Percentiles rank a stretch among this genome's conserved stretches.
phyloP scores from a whole-genome alignment of 202 grass and related monocot genomes.

The Elaeis oleifera region DNA sequence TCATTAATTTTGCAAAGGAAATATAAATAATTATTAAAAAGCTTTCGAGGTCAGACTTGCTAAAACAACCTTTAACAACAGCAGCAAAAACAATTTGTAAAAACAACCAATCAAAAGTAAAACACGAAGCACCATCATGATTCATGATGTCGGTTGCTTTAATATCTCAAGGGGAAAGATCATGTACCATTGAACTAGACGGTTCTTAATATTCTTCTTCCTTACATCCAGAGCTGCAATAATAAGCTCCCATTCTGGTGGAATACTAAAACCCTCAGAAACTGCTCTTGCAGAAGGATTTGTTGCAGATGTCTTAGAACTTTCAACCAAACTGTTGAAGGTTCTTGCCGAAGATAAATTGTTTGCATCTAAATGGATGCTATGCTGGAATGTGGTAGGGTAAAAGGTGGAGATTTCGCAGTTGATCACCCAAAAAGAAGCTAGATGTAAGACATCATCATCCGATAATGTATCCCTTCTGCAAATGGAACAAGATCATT shows the following conservation, averaged over 20 bases:
- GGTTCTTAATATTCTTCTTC: constrained; percentile 54
- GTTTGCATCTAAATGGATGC: constrained; percentile 19
- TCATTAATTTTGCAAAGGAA: too few relatives aligned
- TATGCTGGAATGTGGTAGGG: constrained; percentile 41
- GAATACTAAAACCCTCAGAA: constrained; percentile 13
- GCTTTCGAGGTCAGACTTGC: too few relatives aligned
- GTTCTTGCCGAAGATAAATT: constrained; percentile 24
- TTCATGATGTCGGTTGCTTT: too few relatives aligned
- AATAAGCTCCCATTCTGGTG: constrained; percentile 56
- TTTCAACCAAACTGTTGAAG: constrained; percentile 6
- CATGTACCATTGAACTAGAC: constrained; percentile 62
- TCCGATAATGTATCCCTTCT: constrained; percentile 67
- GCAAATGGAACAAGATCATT: constrained; percentile 25
- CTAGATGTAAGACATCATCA: constrained; percentile 57
- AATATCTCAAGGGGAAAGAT: neutral
- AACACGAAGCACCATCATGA: too few relatives aligned
- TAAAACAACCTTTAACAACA: too few relatives aligned
- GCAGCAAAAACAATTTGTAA: too few relatives aligned
- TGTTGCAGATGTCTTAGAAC: neutral
- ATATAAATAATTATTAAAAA: too few relatives aligned
- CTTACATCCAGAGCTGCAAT: constrained; percentile 52
- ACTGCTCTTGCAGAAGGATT: neutral
- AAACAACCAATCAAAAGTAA: too few relatives aligned
- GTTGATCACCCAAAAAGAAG: constrained; percentile 90
- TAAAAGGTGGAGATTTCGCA: constrained; percentile 71